phyloP scores from a whole-genome alignment of 257 asterid species.

The Linderniella brevidens region DNA sequence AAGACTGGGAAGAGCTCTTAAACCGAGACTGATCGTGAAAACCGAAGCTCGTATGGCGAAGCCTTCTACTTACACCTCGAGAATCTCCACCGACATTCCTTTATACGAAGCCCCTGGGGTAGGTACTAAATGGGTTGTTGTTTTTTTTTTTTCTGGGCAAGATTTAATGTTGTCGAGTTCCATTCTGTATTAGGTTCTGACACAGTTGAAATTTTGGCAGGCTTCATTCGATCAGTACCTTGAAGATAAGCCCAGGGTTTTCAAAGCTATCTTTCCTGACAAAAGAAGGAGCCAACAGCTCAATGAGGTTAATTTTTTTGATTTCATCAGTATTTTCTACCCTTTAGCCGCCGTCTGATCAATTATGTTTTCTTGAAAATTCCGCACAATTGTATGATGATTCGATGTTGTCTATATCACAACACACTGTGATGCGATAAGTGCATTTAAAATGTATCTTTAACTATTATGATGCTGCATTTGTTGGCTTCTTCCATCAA shows the following conservation, averaged over 20 bases:
- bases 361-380: no score
- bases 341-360: background rate
- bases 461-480: background rate
- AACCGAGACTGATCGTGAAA: constrained; percentile 9
- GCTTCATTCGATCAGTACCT: constrained; percentile 81
- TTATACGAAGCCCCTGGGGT: constrained; percentile 69
- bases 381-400: no score
- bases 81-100: constrained; percentile 69
- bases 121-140: constrained; percentile 5
- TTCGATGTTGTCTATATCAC: no score
- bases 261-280: constrained; percentile 86
- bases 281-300: constrained; percentile 66
- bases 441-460: no score
- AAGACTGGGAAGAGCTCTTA: constrained; percentile 7
- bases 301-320: constrained; percentile 35
- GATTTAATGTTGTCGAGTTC: background rate
- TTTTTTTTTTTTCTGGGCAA: background rate
- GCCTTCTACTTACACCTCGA: constrained; percentile 56
- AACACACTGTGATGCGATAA: no score
- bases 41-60: constrained; percentile 21
- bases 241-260: constrained; percentile 74
- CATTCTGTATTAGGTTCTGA: background rate
- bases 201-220: constrained; percentile 18
- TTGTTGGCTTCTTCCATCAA: background rate
- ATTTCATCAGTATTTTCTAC: background rate